phyloP scores from a whole-genome alignment of 176 grass and related monocot species.

The Elymus sibiricus region DNA sequence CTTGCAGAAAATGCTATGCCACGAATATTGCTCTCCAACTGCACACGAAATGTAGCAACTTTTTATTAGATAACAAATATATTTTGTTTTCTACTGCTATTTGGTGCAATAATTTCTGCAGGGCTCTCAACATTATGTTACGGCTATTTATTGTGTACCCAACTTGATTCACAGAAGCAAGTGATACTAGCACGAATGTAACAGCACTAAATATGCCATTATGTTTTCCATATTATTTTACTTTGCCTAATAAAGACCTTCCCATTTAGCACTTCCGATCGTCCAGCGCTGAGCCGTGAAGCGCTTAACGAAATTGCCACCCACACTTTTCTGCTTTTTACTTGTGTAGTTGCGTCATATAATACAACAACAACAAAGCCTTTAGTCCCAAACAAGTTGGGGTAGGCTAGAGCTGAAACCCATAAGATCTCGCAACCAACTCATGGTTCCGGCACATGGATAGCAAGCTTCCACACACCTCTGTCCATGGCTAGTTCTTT shows the following conservation, averaged over 20 bases:
- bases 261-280: neutral
- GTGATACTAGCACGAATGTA: constrained; percentile 17
- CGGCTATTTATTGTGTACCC: constrained; percentile 19
- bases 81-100: constrained; percentile 11
- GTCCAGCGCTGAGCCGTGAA: neutral
- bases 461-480: too few species aligned
- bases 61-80: constrained; percentile 1
- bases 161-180: constrained; percentile 23
- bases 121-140: constrained; percentile 14
- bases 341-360: neutral
- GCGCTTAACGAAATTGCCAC: neutral
- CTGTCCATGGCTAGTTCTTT: too few species aligned
- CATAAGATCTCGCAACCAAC: too few species aligned
- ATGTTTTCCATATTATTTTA: constrained; percentile 5
- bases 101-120: neutral
- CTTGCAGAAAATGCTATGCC: constrained; percentile 69
- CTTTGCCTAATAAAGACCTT: constrained; percentile 10
- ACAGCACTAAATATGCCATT: constrained; percentile 2
- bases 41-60: constrained; percentile 32
- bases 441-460: too few species aligned
- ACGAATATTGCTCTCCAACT: constrained; percentile 89
- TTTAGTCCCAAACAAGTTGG: too few species aligned
- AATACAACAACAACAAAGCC: too few species aligned
- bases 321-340: neutral
- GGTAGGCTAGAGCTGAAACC: too few species aligned